Base-by-base conservation (phyloP, 1,284 basidiomycete species). In the Puccinia triticina region DNA sequence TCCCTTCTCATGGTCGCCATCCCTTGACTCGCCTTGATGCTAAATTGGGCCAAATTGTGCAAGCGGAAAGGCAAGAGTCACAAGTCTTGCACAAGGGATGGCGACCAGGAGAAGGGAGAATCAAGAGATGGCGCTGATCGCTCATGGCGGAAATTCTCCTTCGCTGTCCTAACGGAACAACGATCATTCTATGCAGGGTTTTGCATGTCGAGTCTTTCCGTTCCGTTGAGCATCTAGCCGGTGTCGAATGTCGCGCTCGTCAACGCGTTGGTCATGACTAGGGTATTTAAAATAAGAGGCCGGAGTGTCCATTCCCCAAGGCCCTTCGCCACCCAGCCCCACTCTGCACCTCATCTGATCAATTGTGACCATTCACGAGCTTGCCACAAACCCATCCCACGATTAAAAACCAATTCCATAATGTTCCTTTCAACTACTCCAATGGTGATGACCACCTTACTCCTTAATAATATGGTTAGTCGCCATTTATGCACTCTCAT, bases 391-490 rank as follows among this genome's bases (percentile, higher is more conserved):
- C n/a, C 66, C 66, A 46, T 69, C 21, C 16, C 12, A 48, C 1
- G 8, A 48, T 29, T 23, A 46, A 69, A 69, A 46, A 69, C 26
- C 1, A 26, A 46, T 1, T 21, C 16, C 18, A 69, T 46, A 5
- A 69, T 69, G 66, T 69, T 69, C 23, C 66, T 46, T 48, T 48
- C 40, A 46, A 69, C n/a, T 43, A 29, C 66, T 18, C 23, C 66
- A 26, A 11, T 69, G 66, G 66, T 69, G 40, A 69, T 69, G 66
- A 69, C 66, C 66, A 48, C 40, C 66, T 21, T 69, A 21, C 43
- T 69, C 40, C 66, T 69, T 43, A 69, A 69, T 29, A 69, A 69
- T 48, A n/a, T 69, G 66, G 66, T 69, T 69, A 46, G 66, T 69
- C 1, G 7, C 32, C 66, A 26, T 18, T 46, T 16, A 1, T 29